Evolutionary conservation across 495 filamentous ascomycete species (phyloP), one percentile per base, ranked within the genome.

Genomic region (Copromyces sp.): DNA sequence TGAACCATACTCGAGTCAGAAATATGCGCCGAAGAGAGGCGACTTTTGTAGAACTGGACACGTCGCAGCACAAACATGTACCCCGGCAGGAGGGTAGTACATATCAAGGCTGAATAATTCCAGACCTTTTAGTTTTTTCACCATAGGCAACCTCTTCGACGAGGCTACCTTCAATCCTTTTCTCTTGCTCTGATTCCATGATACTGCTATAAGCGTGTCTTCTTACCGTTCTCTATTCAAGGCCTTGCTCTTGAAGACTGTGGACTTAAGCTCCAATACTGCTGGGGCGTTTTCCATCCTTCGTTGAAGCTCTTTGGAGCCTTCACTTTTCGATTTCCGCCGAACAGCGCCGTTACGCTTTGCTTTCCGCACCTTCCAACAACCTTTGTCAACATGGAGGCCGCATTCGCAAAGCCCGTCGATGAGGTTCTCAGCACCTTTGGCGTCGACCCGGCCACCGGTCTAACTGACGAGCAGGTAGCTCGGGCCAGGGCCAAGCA

Each of bases 401-500:
- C 88, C 81, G 90, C 94, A 53, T 97, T 91, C 80, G 83, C 89
- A 70, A 87, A 87, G 79, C 85, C 91, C 72, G 87, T 86, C 75
- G 82, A 87, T 70, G 87, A 94, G 77, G 89, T 91, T 75, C 86
- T 97, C 77, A 84, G 87, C 78, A 84, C 89, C 77, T 94, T 97
- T 77, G 81, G 85, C 37, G 92, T 93, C 38, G 83, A 90, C 69
- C 87, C 91, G 75, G 74, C 83, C 20, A 82, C 84, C 72, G 94
- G 94, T 74, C 84, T 98, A 73, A 90, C 88, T 29, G 87, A 91
- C 70, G 78, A 83, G 29, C 92, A 94, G 79, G 90, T 95, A n/a
- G 20, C 82, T 37, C 81, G 85, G 68, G 85, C 85, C 68, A 87
- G 88, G 76, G 76, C 86, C 75, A 92, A 90, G 83, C 84, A 95